Percentiles rank a stretch among this genome's conserved stretches.
Evolutionary conservation across 164 flowering plant genomes (phyloP).

Genomic region (Vitis labrusca): DNA sequence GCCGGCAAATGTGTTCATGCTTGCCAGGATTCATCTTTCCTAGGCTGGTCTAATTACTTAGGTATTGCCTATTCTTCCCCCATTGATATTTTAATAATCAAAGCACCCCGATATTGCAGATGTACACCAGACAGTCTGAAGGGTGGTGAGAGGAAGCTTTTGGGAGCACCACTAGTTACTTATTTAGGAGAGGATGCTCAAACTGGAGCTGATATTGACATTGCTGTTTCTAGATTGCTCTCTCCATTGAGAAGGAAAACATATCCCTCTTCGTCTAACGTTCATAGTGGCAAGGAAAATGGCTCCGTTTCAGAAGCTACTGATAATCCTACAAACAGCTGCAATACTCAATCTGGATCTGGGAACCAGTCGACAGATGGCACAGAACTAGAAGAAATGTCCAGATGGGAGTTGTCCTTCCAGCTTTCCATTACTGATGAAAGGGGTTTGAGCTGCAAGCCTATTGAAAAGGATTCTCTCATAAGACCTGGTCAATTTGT

Average conservation of each 20-base stretch:
- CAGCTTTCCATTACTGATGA: constrained; percentile 63
- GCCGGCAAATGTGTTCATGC: no score
- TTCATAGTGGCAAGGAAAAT: constrained; percentile 39
- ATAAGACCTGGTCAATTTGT: constrained; percentile 36
- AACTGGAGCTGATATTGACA: constrained; percentile 60
- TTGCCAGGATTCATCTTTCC: neutral
- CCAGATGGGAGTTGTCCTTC: constrained; percentile 35
- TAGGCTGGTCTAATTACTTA: neutral
- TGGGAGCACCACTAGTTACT: constrained; percentile 81
- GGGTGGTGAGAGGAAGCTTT: constrained; percentile 42
- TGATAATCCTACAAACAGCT: constrained; percentile 27
- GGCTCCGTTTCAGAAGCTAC: constrained; percentile 32
- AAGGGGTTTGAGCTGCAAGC: constrained; percentile 36
- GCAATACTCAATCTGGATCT: constrained; percentile 23
- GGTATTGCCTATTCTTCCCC: neutral
- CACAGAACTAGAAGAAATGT: constrained; percentile 36
- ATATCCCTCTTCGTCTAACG: constrained; percentile 25
- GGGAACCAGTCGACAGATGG: constrained; percentile 23
- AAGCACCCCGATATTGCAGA: constrained; percentile 28
- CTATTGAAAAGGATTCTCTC: constrained; percentile 42
- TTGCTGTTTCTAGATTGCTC: constrained; percentile 55
- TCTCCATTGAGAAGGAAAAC: constrained; percentile 60
- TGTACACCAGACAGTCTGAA: constrained; percentile 33
- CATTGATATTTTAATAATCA: neutral
- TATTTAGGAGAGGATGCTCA: constrained; percentile 44